Conservation (phyloP, 1,139 yeast species). For the Suhomyces anneliseae region DNA sequence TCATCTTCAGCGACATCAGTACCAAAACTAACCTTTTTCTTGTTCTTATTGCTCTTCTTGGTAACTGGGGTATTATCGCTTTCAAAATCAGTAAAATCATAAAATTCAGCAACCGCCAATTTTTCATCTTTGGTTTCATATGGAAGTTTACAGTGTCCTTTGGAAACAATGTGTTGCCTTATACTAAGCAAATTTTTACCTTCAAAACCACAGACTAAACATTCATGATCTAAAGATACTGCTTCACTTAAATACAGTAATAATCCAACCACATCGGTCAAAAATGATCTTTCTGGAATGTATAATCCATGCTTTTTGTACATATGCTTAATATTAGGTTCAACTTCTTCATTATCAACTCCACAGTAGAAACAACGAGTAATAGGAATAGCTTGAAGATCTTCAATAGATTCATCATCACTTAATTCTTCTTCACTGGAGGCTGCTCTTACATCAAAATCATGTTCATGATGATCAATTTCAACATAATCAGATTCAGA, state of each 20-base stretch:
- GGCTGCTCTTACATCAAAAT: slow-evolving; percentile 11
- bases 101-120: slow-evolving; percentile 40
- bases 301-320: slow-evolving; percentile 48
- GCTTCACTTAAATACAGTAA: slow-evolving; percentile 45
- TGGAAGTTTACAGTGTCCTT: slow-evolving; percentile 57
- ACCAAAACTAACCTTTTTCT: slow-evolving; percentile 21
- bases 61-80: slow-evolving; percentile 8
- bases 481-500: slow-evolving; percentile 38
- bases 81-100: slow-evolving; percentile 35
- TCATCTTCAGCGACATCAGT: slow-evolving; percentile 5
- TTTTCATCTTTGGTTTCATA: slow-evolving; percentile 51
- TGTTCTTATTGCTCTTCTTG: slow-evolving; percentile 18
- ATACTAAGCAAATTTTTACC: slow-evolving; percentile 51
- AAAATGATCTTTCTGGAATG: slow-evolving; percentile 47
- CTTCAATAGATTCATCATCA: slow-evolving; percentile 25
- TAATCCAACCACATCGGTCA: slow-evolving; percentile 46
- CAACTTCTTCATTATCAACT: slow-evolving; percentile 36
- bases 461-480: slow-evolving; percentile 21
- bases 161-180: slow-evolving; percentile 51
- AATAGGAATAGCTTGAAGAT: slow-evolving; percentile 29
- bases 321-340: slow-evolving; percentile 50
- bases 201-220: slow-evolving; percentile 54
- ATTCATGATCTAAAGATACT: slow-evolving; percentile 45
- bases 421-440: slow-evolving; percentile 6
- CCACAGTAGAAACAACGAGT: slow-evolving; percentile 47